Evolutionary conservation across 768 basidiomycete species (phyloP).

Genomic region (Agaricus sinodeliciosus): DNA sequence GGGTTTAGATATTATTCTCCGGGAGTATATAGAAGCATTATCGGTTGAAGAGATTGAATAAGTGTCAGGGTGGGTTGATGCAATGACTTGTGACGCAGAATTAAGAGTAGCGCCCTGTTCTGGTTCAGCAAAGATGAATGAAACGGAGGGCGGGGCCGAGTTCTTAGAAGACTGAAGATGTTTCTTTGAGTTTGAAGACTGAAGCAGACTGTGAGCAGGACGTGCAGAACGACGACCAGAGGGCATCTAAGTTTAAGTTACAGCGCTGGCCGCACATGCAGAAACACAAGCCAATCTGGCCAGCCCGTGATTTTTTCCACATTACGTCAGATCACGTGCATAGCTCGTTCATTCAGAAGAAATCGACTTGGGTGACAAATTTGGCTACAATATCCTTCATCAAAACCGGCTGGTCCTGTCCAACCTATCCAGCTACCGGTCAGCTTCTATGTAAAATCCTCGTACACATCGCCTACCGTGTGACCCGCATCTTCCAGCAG

Average conservation of each 20-base stretch:
- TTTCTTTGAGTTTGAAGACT: background rate
- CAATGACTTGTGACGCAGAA: background rate
- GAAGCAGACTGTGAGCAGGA: background rate
- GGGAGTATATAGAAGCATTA: background rate
- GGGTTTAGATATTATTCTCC: background rate
- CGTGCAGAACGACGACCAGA: conserved; percentile 6
- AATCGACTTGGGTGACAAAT: conserved; percentile 12
- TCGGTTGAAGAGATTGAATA: background rate
- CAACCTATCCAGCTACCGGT: conserved; percentile 7
- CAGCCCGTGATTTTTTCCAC: background rate
- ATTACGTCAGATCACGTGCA: conserved; percentile 9
- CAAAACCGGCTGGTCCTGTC: conserved; percentile 15
- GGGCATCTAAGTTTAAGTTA: background rate
- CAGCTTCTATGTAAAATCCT: background rate
- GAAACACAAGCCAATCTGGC: conserved; percentile 2
- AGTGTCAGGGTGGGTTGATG: conserved; percentile 2
- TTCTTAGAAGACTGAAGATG: background rate
- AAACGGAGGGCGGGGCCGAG: background rate
- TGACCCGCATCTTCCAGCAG: conserved; percentile 26
- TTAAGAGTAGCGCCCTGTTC: conserved; percentile 8
- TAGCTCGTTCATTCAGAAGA: background rate
- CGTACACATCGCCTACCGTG: conserved; percentile 18
- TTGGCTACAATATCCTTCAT: conserved; percentile 17
- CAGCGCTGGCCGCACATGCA: background rate
- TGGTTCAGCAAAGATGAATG: conserved; percentile 5